Evolutionary conservation across 2,329 filamentous ascomycete species (phyloP), one percentile per base, ranked within the genome.

Genomic region (Monosporascus sp.): DNA sequence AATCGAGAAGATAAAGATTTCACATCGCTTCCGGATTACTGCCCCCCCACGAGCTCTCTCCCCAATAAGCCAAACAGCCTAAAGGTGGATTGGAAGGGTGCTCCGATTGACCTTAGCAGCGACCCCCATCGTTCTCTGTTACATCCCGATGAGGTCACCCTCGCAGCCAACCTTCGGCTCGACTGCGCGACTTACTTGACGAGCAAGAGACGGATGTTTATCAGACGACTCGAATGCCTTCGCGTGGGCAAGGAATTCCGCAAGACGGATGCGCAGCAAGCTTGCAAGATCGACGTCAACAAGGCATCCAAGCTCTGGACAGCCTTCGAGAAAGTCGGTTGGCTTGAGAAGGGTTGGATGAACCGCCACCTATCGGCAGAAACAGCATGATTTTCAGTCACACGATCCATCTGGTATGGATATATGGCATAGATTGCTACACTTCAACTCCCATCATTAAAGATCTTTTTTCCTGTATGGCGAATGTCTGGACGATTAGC

Each of bases 281-380:
- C 90, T n/a, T 96, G 91, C 80, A 95, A 95, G 76, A 96, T 97
- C 59, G 93, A 97, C 65, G 93, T 97, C 69, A 97, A 97, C 78
- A 97, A 97, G 77, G 91, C 92, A 3, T 95, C 90, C 60, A 93
- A 93, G 70, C 78, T 97, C 47, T 96, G 91, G 89, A 86, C 85
- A 38, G 91, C 91, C 6, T 97, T 90, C 67, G 89, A 96, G 49
- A 87, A 85, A 63, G 89, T 94, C 38, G 88, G 88, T 61, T 96
- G 91, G 90, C 84, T 96, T 58, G 78, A 88, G 5, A 67, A 74
- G 17, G 60, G 68, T 3, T 78, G 75, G 73, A 71, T 81, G 57
- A 63, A 58, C 17, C 56, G 55, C 14, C 72, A 66, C 55, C 35
- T 72, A 22, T 72, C 63, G 68, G 43, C 5, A 7, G 16, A 38